Conservation (phyloP, 208 protist genomes). For the Crithidia expoeki region DNA sequence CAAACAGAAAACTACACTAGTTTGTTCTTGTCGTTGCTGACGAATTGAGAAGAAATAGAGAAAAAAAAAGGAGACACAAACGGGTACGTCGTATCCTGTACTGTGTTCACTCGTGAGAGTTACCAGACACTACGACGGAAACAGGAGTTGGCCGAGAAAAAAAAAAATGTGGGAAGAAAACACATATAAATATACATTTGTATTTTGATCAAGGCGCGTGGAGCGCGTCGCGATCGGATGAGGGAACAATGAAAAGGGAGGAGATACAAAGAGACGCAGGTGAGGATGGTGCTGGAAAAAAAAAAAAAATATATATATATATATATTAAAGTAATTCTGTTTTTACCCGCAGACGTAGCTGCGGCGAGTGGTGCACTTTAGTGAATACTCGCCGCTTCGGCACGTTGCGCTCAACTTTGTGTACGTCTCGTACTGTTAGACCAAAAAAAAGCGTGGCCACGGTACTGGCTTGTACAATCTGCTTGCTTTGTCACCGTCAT, state of each 20-base stretch:
- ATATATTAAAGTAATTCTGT: not conserved
- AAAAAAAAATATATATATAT: conserved; percentile 3
- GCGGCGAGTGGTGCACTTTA: too few species aligned
- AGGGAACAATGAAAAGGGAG: not conserved
- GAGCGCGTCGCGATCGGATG: not conserved
- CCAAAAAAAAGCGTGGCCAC: too few species aligned
- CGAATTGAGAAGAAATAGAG: not conserved
- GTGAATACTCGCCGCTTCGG: too few species aligned
- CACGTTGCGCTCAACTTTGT: too few species aligned
- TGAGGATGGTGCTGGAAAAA: not conserved
- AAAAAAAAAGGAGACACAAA: not conserved
- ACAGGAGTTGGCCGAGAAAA: not conserved
- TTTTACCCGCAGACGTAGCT: too few species aligned
- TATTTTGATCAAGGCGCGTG: not conserved
- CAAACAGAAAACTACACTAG: not conserved
- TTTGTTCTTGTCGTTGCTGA: not conserved
- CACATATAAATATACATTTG: not conserved
- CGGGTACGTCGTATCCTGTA: conserved; percentile 12
- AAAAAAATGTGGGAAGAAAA: not conserved
- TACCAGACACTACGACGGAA: conserved; percentile 13
- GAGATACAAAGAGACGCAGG: not conserved
- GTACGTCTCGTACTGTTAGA: too few species aligned
- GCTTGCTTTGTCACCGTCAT: too few species aligned
- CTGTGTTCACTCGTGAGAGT: conserved; percentile 21
- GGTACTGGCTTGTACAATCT: too few species aligned